Evolutionary conservation across 2,329 filamentous ascomycete genomes (phyloP), one percentile per base, ranked within the genome.

Genomic region (Venturia carpophila): DNA sequence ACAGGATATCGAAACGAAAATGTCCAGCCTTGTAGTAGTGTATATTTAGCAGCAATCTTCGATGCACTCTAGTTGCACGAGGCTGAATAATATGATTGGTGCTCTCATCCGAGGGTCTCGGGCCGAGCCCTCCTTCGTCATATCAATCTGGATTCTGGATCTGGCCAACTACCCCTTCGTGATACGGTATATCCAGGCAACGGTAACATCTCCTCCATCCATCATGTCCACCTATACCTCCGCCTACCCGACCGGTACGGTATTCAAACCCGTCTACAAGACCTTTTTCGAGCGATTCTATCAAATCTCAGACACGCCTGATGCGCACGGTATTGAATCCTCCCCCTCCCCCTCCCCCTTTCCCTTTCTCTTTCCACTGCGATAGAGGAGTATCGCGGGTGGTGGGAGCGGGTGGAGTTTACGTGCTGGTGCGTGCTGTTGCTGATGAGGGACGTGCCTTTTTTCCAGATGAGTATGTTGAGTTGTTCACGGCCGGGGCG

Each of bases 261-360:
- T 70, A 13, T 76, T 79, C 65, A 75, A 78, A 68, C 70, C 76
- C 19, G 73, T 73, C 58, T 79, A 75, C 70, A 75, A 73, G 65
- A 67, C 70, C 37, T 80, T 79, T 73, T 80, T 80, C 67, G 75
- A 79, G 68, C 69, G 73, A 52, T 81, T 81, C 71, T 81, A 81
- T 68, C 70, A 72, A 21, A 74, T 75, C 24, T 80, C 79, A 41
- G 79, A 81, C 68, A 76, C 76, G 5, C 79, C 80, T 2, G 75
- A 75, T 61, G 79, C 76, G 17, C 80, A 84, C 68, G 77, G 80
- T 11, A 70, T n/a, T n/a, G n/a, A n/a, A n/a, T n/a, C n/a, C n/a
- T n/a, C n/a, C n/a, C n/a, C n/a, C n/a, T n/a, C n/a, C n/a, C n/a
- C n/a, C n/a, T n/a, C n/a, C n/a, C n/a, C n/a, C n/a, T n/a, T n/a